Conservation (phyloP, 345 rosid genomes). For the Schrenkiella parvula region DNA sequence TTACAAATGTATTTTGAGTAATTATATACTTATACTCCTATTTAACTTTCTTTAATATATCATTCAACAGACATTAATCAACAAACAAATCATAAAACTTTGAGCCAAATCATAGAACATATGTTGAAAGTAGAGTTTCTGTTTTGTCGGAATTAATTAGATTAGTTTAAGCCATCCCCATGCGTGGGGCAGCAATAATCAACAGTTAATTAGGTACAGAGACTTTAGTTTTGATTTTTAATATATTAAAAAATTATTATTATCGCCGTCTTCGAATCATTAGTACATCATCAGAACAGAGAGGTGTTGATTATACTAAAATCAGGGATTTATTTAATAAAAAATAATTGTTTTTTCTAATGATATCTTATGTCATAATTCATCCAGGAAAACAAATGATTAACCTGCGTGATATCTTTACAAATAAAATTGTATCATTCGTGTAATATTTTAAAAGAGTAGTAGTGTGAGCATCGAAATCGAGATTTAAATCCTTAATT, state of each 20-base stretch:
- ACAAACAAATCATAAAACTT: background rate
- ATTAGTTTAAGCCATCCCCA: slow-evolving; percentile 17
- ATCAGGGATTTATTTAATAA: background rate
- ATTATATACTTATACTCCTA: too few relatives aligned
- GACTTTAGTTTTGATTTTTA: background rate
- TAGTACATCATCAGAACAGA: background rate
- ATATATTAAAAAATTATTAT: background rate
- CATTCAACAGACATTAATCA: too few relatives aligned
- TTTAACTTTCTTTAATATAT: too few relatives aligned
- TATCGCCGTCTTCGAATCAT: background rate
- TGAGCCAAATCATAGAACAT: background rate
- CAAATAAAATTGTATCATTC: background rate
- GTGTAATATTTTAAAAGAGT: background rate
- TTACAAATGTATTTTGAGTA: background rate
- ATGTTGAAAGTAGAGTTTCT: background rate
- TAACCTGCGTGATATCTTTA: background rate
- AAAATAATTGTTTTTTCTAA: background rate
- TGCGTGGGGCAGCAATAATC: slow-evolving; percentile 24
- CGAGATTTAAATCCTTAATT: background rate
- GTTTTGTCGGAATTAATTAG: background rate
- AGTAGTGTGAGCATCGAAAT: background rate
- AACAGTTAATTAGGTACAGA: background rate
- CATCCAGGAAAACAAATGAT: background rate
- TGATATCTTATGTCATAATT: background rate
- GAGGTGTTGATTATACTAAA: slow-evolving; percentile 21